Evolutionary conservation across 306 rosid genomes (phyloP), one percentile per base, ranked within the genome.

Genomic region (Potentilla sterilis): DNA sequence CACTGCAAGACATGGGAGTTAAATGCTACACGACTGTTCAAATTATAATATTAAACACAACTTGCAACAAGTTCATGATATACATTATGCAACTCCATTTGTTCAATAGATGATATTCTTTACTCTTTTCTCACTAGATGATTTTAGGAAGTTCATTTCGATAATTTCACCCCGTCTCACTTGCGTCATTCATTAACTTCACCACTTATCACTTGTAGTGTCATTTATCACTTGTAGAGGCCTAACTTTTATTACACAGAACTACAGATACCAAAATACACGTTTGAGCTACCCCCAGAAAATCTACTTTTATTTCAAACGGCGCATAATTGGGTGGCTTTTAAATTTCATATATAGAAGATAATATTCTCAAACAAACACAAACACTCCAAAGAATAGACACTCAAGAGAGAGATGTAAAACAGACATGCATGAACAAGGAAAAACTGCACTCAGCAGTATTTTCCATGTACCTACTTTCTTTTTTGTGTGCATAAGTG

Each of bases 1-100:
- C 96, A 94, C 94, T 89, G 86, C 59, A 79, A 82, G 55, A 62
- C 49, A 83, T 58, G 69, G 65, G 38, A 73, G 72, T 66, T 47
- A 66, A 47, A 66, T 67, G 70, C 34, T 37, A 71, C 34, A 21
- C 3, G 3, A 41, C 38, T 18, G 58, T 44, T 67, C 24, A 64
- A 37, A 35, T 76, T 66, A 66, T 24, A 64, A 66, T 24, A 40
- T 47, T 63, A 47, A 63, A 28, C 77, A 57, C 47, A 28, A 41
- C 5, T 21, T 40, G n/a, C 38, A 40, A 34, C 22, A n/a, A 11
- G 9, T 52, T 38, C 35, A 38, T 6, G 37, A 28, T n/a, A 21
- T 41, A 70, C 37, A n/a, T 52, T 52, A 52, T n/a, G 64, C 64
- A 51, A 52, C 57, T 37, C 4, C 2, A 4, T n/a, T 52, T 51